These are phyloP conservation scores for Kodamaea ohmeri DNA, from an alignment of 1,139 yeast species.

Conservation along the genomic window DNA sequence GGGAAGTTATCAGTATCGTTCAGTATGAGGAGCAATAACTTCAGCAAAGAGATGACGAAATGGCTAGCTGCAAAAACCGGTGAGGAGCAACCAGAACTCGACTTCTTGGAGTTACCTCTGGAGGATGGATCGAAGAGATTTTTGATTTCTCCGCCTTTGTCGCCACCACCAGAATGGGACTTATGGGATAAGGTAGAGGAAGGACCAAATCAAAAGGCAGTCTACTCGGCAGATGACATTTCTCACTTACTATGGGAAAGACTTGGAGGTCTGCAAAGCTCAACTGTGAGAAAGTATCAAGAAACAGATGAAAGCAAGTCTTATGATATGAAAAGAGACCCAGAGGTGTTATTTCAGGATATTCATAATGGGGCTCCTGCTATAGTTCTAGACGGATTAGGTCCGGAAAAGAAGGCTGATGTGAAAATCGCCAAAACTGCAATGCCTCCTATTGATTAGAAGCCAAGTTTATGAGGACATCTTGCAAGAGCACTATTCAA, in stretches of 20 bases:
- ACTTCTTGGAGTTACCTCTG: constrained; percentile 43
- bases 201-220: constrained; percentile 38
- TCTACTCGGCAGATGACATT: constrained; percentile 40
- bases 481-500: no score
- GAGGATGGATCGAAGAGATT: constrained; percentile 40
- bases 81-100: constrained; percentile 14
- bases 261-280: constrained; percentile 40
- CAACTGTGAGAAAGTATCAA: constrained; percentile 32
- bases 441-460: constrained; percentile 18
- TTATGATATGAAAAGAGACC: constrained; percentile 23
- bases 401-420: constrained; percentile 3
- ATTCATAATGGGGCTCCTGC: constrained; percentile 39
- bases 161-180: constrained; percentile 49
- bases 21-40: constrained; percentile 36
- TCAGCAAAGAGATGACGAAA: constrained; percentile 28
- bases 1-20: constrained; percentile 22
- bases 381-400: constrained; percentile 32
- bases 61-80: constrained; percentile 6
- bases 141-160: constrained; percentile 47
- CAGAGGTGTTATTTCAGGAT: constrained; percentile 40
- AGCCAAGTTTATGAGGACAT: neutral
- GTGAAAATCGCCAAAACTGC: constrained; percentile 21
- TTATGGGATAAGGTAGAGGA: constrained; percentile 45
- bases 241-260: constrained; percentile 47
- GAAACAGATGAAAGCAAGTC: constrained; percentile 18